Evolutionary conservation across 805 yeast genomes (phyloP), one percentile per base, ranked within the genome.

Genomic region (Kuraishia floccosa): DNA sequence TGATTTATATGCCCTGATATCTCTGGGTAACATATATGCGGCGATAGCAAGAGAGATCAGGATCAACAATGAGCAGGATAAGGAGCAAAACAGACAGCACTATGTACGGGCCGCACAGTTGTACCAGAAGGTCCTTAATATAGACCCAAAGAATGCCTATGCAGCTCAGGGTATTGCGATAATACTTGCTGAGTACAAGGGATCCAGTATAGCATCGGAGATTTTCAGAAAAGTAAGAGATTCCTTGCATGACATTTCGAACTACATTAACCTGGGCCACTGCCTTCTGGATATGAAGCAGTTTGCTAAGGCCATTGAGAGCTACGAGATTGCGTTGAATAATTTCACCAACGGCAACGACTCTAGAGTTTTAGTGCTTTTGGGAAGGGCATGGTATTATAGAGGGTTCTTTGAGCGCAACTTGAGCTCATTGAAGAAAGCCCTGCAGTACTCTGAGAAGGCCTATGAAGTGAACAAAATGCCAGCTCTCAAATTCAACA

Each of bases 111-210:
- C 96, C n/a, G 80, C 87, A 10, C 96, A 89, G 55, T 63, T 91
- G 36, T 89, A 75, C 52, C 82, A 85, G 46, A 91, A 91, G 56
- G 96, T 85, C 2, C 59, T 91, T 32, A 76, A 81, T 30, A 56
- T 86, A 18, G 97, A 91, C 56, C 73, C 87, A 2, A 64, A 68
- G 41, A 84, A 89, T 49, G 89, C 87, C 1, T 91, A 78, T 58
- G 99, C 98, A 4, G 97, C 98, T 1, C 98, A 91, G 54, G 99
- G 99, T 33, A 66, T 91, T 38, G 97, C 96, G 1, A 85, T 91
- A 34, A 74, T 86, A 4, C 81, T 85, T 52, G 93, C 94, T 8
- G 96, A 89, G 46, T 78, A 76, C 45, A 76, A 77, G 41, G 76
- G 82, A 42, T 58, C 72, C 21, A 75, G 72, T 17, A 65, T 76